Percentiles rank a stretch among this genome's conserved stretches.
Conservation (phyloP, 2,329 filamentous ascomycete genomes). For the Fusarium chlamydosporum region DNA sequence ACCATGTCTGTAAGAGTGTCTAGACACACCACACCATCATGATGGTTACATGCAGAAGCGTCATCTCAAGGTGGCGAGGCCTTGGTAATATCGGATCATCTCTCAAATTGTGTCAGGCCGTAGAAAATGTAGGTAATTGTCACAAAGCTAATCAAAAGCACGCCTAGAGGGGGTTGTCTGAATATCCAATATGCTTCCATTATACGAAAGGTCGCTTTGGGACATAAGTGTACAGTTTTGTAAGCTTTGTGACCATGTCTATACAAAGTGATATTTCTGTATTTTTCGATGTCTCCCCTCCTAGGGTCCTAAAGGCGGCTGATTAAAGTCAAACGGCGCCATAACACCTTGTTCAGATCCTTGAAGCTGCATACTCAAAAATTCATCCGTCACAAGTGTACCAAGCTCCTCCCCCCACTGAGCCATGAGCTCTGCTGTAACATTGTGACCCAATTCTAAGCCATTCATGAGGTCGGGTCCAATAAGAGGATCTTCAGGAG, state of each 20-base stretch:
- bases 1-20: too few relatives aligned
- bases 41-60: too few relatives aligned
- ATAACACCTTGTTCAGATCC: slow-evolving; percentile 46
- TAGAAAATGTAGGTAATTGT: too few relatives aligned
- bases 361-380: slow-evolving; percentile 54
- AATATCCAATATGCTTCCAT: neutral
- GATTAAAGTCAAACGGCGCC: slow-evolving; percentile 53
- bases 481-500: slow-evolving; percentile 53
- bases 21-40: too few relatives aligned
- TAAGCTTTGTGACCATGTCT: neutral
- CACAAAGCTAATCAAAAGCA: too few relatives aligned
- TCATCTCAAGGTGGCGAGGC: too few relatives aligned
- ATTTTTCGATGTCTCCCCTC: neutral
- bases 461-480: slow-evolving; percentile 55
- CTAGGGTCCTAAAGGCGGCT: slow-evolving; percentile 37
- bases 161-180: too few relatives aligned
- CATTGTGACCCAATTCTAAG: slow-evolving; percentile 48
- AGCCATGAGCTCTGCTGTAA: slow-evolving; percentile 49
- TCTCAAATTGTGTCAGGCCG: too few relatives aligned
- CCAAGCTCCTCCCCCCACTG: slow-evolving; percentile 52
- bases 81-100: too few relatives aligned
- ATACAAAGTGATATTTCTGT: neutral
- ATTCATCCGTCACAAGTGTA: slow-evolving; percentile 55
- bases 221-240: neutral
- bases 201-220: neutral